Conservation (phyloP, 164 flowering plant genomes). For the Aristolochia fimbriata region DNA sequence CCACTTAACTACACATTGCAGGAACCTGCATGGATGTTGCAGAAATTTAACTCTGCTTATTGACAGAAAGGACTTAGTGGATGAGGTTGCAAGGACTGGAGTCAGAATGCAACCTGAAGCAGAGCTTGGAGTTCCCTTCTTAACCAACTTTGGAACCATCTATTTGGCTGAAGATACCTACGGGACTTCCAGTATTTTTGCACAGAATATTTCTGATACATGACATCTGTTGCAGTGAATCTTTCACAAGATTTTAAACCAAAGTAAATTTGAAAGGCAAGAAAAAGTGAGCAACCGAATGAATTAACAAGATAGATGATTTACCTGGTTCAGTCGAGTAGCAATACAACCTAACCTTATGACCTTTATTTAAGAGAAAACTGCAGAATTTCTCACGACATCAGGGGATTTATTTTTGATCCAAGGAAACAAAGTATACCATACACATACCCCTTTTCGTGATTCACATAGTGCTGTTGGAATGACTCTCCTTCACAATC, state of each 20-base stretch:
- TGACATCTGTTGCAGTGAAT: constrained; percentile 27
- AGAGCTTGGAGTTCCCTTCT: constrained; percentile 80
- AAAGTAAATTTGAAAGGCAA: not conserved
- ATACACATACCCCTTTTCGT: constrained; percentile 33
- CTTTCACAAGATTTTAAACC: constrained; percentile 1
- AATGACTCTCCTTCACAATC: constrained; percentile 52
- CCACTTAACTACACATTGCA: too few species aligned
- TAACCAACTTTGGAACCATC: constrained; percentile 62
- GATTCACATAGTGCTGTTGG: constrained; percentile 46
- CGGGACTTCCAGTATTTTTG: constrained; percentile 48
- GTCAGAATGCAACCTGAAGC: constrained; percentile 31
- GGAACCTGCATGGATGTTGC: too few species aligned
- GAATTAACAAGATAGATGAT: not conserved
- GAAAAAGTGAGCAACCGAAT: not conserved
- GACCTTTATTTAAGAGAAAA: constrained; percentile 46
- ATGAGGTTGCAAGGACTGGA: too few species aligned
- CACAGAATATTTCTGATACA: constrained; percentile 36
- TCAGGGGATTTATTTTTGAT: not conserved
- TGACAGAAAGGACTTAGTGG: too few species aligned
- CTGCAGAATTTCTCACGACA: constrained; percentile 25
- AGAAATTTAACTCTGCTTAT: too few species aligned
- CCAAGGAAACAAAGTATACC: not conserved
- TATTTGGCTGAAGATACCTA: constrained; percentile 55
- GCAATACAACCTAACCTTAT: constrained; percentile 60
- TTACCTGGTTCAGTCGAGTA: constrained; percentile 66